A percentile compares a stretch with the other conserved stretches of the same genome.
Evolutionary conservation across 441 rosid species (phyloP).

Genomic region (Populus trichocarpa): DNA sequence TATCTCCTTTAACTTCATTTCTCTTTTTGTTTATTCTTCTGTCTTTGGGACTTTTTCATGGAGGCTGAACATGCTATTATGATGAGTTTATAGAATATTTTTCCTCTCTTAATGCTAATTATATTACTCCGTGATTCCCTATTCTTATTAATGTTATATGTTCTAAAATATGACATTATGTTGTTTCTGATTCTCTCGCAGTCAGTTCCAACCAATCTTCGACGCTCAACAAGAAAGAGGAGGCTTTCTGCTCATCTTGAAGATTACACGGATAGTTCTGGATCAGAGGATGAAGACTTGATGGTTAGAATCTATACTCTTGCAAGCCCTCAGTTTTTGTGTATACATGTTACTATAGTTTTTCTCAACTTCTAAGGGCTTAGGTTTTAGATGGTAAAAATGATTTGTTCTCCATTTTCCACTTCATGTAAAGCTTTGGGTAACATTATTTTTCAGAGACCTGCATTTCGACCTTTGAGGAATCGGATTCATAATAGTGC

Average conservation of each 20-base stretch:
- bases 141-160: constrained; percentile 9
- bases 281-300: constrained; percentile 89
- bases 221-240: constrained; percentile 95
- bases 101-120: constrained; percentile 20
- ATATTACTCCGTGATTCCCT: background rate
- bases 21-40: background rate
- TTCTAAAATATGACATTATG: constrained; percentile 17
- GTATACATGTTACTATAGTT: background rate
- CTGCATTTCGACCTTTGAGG: constrained; percentile 57
- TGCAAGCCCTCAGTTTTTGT: constrained; percentile 11
- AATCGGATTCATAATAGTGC: constrained; percentile 42
- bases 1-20: background rate
- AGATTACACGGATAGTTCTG: constrained; percentile 85
- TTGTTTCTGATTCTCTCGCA: constrained; percentile 22
- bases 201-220: constrained; percentile 76
- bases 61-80: background rate
- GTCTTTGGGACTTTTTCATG: background rate
- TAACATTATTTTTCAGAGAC: constrained; percentile 51
- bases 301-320: constrained; percentile 59
- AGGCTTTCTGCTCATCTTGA: constrained; percentile 80
- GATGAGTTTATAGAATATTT: constrained; percentile 7
- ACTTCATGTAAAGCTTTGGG: constrained; percentile 19
- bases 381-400: background rate
- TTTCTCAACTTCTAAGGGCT: constrained; percentile 1
- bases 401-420: background rate